phyloP scores from a whole-genome alignment of 2,329 filamentous ascomycete species.

The Fusarium keratoplasticum region DNA sequence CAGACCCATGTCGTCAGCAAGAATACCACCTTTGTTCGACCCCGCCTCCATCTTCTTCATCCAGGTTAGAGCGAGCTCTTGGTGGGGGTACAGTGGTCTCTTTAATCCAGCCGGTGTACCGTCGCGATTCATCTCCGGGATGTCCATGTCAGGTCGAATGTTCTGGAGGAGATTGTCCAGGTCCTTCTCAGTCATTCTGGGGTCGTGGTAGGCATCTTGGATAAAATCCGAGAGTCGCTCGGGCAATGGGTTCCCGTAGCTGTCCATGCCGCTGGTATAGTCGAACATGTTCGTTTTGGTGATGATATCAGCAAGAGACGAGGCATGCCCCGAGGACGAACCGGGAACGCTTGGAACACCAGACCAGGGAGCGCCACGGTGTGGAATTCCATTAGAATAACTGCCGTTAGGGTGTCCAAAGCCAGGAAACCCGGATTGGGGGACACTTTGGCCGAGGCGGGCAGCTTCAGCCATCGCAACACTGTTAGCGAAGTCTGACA shows the following conservation, averaged over 20 bases:
- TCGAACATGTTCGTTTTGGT: conserved; percentile 53
- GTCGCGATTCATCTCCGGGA: conserved; percentile 70
- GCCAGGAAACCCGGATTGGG: conserved; percentile 19
- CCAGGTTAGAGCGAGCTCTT: conserved; percentile 86
- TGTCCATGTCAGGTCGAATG: conserved; percentile 78
- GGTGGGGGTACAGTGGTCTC: conserved; percentile 81
- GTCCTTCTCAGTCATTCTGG: conserved; percentile 66
- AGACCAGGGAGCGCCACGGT: background rate
- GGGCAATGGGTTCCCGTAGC: conserved; percentile 51
- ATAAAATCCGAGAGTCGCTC: conserved; percentile 49
- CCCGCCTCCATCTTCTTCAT: conserved; percentile 83
- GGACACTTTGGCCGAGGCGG: conserved; percentile 1
- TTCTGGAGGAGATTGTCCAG: conserved; percentile 77
- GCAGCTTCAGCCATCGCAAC: conserved; percentile 1
- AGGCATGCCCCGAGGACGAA: conserved; percentile 7
- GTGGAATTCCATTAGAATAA: background rate
- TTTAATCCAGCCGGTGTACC: conserved; percentile 77
- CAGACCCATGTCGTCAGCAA: conserved; percentile 94
- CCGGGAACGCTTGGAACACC: background rate
- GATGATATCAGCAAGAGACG: conserved; percentile 51
- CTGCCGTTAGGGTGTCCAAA: background rate
- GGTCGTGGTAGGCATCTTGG: conserved; percentile 52
- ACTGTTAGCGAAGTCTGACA: conserved; percentile 7
- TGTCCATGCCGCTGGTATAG: conserved; percentile 50
- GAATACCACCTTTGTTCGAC: conserved; percentile 85